Base-by-base conservation (phyloP, 2,329 filamentous ascomycete genomes). In the Apiospora aurea region DNA sequence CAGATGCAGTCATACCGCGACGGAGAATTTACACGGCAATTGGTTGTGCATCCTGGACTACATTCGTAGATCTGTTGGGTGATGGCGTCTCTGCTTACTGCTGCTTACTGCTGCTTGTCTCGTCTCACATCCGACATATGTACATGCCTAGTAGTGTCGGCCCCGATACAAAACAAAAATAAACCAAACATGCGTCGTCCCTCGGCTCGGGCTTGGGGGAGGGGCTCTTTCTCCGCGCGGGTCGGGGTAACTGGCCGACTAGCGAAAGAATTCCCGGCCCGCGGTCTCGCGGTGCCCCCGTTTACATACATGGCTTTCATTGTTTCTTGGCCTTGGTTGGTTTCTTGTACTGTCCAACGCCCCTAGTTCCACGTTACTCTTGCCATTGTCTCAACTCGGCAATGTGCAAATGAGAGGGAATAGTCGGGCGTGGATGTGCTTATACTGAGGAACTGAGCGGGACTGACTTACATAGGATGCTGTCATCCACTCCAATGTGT, bases 101-200 rank as follows among this genome's bases (percentile, higher is more conserved):
- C 49, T n/a, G 47, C 47, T 51, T 51, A 21, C 44, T 47, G 51
- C 51, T 57, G 53, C 53, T 61, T 61, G 53, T 61, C 53, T 61
- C 26, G 34, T 38, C 34, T 38, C 53, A 61, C 16, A 61, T 26
- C 51, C 14, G 21, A 61, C 26, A 26, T 29, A 57, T 8, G 49
- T 26, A 29, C 26, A 29, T 29, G 26, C 26, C 26, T 29, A 29
- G 49, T 53, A 53, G 24, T 53, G 24, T 24, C 49, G 14, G 26
- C 26, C 24, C 24, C 13, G 6, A 57, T 34, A 18, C 14, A 53
- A 26, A 29, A 16, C 51, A 34, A 57, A 34, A 18, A 21, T 26
- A 61, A 61, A 61, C 16, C 18, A 61, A 61, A 18, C 16, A 18
- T 34, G 1, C 29, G 16, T 21, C 29, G 6, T 21, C 16, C 53